Conservation (phyloP, 2,329 filamentous ascomycete genomes). For the Trichoderma polysporum region DNA sequence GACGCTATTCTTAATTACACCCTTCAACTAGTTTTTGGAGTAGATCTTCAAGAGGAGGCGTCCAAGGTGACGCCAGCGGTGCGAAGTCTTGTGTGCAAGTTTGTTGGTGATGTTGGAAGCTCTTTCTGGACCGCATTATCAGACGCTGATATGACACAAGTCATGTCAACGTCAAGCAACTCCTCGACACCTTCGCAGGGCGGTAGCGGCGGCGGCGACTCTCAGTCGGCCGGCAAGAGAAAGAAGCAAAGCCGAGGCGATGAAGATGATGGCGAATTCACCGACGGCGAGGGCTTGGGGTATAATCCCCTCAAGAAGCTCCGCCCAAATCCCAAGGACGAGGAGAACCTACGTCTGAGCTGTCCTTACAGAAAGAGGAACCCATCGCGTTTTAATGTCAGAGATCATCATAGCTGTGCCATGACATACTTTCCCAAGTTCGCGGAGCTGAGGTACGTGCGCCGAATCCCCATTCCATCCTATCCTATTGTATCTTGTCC, state of each 20-base stretch:
- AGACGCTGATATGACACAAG: conserved; percentile 33
- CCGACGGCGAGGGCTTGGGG: conserved; percentile 36
- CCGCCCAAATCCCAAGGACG: conserved; percentile 35
- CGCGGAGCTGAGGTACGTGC: conserved; percentile 41
- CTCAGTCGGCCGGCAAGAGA: conserved; percentile 33
- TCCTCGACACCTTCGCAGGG: conserved; percentile 34
- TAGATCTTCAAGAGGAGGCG: conserved; percentile 39
- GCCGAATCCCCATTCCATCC: neutral
- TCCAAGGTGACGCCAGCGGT: conserved; percentile 31
- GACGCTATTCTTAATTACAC: conserved; percentile 38
- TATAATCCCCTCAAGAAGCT: conserved; percentile 33
- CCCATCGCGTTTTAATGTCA: conserved; percentile 45
- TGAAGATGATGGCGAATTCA: conserved; percentile 37
- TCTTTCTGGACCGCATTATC: conserved; percentile 35
- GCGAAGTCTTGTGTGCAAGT: conserved; percentile 34
- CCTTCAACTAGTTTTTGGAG: conserved; percentile 40
- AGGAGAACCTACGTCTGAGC: conserved; percentile 41
- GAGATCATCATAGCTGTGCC: conserved; percentile 46
- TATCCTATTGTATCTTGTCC: no score
- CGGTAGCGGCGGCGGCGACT: conserved; percentile 27
- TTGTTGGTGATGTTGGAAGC: conserved; percentile 36
- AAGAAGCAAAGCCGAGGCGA: conserved; percentile 37
- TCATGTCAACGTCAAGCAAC: conserved; percentile 34
- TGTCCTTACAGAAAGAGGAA: conserved; percentile 48
- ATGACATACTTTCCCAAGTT: conserved; percentile 45